These are phyloP conservation scores for Triglochin maritima DNA, from an alignment of 106 monocot genomes.

Conservation along the genomic window DNA sequence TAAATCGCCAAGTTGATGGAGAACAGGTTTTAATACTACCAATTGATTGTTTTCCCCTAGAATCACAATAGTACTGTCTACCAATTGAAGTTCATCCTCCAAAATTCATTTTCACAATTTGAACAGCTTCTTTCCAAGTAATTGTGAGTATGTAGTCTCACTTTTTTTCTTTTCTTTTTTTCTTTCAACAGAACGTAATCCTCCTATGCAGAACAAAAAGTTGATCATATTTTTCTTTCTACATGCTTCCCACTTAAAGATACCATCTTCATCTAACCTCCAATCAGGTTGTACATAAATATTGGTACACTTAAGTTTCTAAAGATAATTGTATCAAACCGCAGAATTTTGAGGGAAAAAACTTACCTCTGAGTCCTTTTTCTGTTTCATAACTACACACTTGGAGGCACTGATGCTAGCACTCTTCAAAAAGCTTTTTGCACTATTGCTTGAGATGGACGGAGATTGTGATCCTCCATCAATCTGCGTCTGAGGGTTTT, in stretches of 20 bases:
- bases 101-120: too few species aligned
- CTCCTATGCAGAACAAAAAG: too few species aligned
- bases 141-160: too few species aligned
- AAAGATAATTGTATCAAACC: too few species aligned
- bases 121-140: background rate
- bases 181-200: too few species aligned
- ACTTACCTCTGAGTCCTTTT: slow-evolving; percentile 51
- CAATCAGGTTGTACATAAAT: too few species aligned
- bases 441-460: slow-evolving; percentile 26
- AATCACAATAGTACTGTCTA: background rate
- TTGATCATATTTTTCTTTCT: too few species aligned
- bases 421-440: slow-evolving; percentile 69
- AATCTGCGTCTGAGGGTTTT: slow-evolving; percentile 28
- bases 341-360: background rate
- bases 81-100: background rate
- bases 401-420: slow-evolving; percentile 84
- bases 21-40: background rate
- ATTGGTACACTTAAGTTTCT: too few species aligned
- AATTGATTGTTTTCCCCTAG: background rate
- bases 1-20: background rate
- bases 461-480: slow-evolving; percentile 20
- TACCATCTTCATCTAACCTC: too few species aligned
- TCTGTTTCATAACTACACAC: slow-evolving; percentile 47
- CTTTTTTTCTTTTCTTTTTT: too few species aligned
- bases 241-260: too few species aligned